These are phyloP conservation scores for Pythium insidiosum DNA, from an alignment of 352 stramenopile species.

Conservation along the genomic window DNA sequence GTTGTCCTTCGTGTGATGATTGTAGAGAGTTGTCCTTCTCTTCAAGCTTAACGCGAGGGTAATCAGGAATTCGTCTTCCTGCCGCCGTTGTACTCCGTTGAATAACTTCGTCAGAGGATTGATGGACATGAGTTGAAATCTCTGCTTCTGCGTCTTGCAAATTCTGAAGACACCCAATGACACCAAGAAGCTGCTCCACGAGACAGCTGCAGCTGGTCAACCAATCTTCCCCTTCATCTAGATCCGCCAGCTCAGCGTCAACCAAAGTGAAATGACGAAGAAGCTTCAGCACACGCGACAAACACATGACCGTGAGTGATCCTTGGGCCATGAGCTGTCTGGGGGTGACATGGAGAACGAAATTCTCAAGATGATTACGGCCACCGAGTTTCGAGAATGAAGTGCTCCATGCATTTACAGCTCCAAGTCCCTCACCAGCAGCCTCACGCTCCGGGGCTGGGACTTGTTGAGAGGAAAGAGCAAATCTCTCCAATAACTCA, in stretches of 20 bases:
- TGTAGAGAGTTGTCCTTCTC: no score
- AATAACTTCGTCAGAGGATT: no score
- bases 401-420: conserved; percentile 10
- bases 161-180: neutral
- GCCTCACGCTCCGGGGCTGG: neutral
- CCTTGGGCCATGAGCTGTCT: conserved; percentile 1
- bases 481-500: conserved; percentile 13
- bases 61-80: no score
- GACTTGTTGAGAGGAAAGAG: neutral
- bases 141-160: neutral
- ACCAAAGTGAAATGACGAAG: conserved; percentile 3
- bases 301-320: conserved; percentile 1
- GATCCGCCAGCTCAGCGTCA: conserved; percentile 10
- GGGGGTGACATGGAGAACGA: neutral
- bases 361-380: conserved; percentile 1
- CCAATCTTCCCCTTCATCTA: no score
- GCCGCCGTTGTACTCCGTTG: no score
- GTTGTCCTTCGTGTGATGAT: neutral
- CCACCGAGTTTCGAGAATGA: conserved; percentile 6
- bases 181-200: neutral
- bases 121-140: no score
- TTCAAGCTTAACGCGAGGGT: no score
- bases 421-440: neutral
- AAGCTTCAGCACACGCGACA: conserved; percentile 2
- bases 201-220: no score